phyloP scores from a whole-genome alignment of 2,329 filamentous ascomycete species.

The Aureobasidium pullulans region DNA sequence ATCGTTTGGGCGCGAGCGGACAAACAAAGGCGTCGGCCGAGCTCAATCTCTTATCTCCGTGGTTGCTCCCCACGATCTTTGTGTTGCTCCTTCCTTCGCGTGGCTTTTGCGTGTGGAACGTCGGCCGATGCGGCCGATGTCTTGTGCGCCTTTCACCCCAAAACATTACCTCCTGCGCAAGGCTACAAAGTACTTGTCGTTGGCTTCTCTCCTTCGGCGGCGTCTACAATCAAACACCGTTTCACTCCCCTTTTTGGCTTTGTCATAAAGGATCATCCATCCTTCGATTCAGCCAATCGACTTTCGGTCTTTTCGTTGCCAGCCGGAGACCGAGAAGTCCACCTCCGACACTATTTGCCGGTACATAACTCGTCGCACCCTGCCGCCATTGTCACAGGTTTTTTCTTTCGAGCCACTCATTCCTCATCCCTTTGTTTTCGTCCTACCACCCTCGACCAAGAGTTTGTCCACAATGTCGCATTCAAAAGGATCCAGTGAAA shows the following conservation, averaged over 20 bases:
- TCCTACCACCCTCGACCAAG: not conserved
- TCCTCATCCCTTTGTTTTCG: not conserved
- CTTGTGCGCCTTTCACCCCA: not conserved
- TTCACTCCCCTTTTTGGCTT: not conserved
- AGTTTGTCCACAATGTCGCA: not conserved
- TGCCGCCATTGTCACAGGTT: not conserved
- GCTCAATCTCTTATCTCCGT: not conserved
- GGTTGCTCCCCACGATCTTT: not conserved
- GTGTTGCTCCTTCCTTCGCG: not conserved
- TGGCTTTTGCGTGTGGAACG: constrained; percentile 6
- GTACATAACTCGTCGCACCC: constrained; percentile 8
- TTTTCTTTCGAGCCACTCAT: not conserved
- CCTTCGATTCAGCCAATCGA: not conserved
- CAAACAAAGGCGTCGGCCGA: not conserved
- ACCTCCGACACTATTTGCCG: not conserved
- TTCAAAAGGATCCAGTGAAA: not conserved
- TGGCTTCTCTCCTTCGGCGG: not conserved
- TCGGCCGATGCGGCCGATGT: not conserved
- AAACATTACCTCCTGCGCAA: not conserved
- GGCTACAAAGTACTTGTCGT: not conserved
- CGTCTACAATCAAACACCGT: not conserved
- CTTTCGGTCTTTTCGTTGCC: not conserved
- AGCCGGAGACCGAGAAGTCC: not conserved
- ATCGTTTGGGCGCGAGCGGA: not conserved
- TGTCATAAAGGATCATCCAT: not conserved